Evolutionary conservation across 331 rosid species (phyloP), one percentile per base, ranked within the genome.

Genomic region (Acacia concinna): DNA sequence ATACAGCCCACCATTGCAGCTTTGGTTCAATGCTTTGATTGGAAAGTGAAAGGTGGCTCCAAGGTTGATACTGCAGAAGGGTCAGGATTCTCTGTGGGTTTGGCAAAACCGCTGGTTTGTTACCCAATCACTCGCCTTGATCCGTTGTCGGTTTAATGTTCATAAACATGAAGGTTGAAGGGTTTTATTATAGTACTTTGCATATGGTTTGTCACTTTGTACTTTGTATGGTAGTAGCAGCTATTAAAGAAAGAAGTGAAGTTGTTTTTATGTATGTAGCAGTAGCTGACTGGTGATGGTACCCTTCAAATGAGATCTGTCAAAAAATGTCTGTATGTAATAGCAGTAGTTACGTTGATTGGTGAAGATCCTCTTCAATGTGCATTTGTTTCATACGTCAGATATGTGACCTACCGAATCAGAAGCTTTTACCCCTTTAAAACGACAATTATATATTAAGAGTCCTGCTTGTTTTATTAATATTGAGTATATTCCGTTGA

Each of bases 11-110:
- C 93, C 0, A 23, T 93, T 15, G 97, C 84, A 1, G 78, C 90
- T 0, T 59, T 93, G 67, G 75, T 91, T n/a, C 94, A 91, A 49
- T 79, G 90, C 64, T 93, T 91, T 81, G 88, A 84, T 6, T 89
- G 90, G 94, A 86, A 87, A 34, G 54, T 65, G 5, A 65, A 87
- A 30, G 88, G 41, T 1, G 86, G 86, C 0, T 81, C 64, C 3
- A 82, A 9, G 63, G 83, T 62, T 41, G 49, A 77, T 66, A 59
- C 78, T 56, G 83, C 74, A 49, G 82, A 83, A 84, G 91, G 89
- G 8, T 56, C 89, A 1, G 77, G 85, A 3, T 88, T 88, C 59
- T 82, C 86, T 73, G 30, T 54, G 2, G 86, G 87, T 28, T 83
- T 88, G 67, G 86, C 83, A 5, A 81, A 77, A 27, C 89, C 86